Evolutionary conservation across 108 stramenopile genomes (phyloP), one percentile per base, ranked within the genome.

Genomic region (Cylindrotheca closterium): DNA sequence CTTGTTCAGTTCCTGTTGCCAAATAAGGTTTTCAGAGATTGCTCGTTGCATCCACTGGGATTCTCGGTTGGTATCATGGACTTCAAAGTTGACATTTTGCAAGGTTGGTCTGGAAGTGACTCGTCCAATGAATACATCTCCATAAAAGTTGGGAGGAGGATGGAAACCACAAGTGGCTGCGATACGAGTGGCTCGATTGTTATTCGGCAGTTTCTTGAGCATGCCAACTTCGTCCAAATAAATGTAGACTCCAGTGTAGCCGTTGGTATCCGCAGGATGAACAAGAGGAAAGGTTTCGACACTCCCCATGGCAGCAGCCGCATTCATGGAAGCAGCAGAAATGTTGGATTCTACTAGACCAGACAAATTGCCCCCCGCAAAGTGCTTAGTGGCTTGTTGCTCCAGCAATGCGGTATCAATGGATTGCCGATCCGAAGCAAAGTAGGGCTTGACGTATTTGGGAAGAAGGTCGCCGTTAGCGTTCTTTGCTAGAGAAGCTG

Each of bases 171-270:
- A 85, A 29, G 61, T 51, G 1, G 47, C 47, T 0, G 87, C 87
- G 21, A 83, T 71, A 17, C 71, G 46, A 1, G 74, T 71, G 2
- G 87, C 88, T 54, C 92, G 65, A 3, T 27, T 50, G 45, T 93
- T 93, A 29, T 60, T 34, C 7, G 87, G 85, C 19, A 93, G 62
- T 32, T 81, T 74, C 49, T 93, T 93, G 50, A 93, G 48, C 79
- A 93, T 73, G 2, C 92, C 92, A 4, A 90, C 85, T 61, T 93
- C 92, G 65, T 93, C 92, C 21, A 93, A 56, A 55, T 93, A 93
- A 15, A 93, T 78, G 50, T 87, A 77, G 15, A 90, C 86, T 2
- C 81, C 83, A 23, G 66, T 59, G 65, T 70, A 80, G 0, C 68
- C 52, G 52, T 93, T 93, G 37, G 87, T 76, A 4, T 73, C 60